These are phyloP conservation scores for Ophiosphaerella herpotricha DNA, from an alignment of 2,329 filamentous ascomycete species.

Conservation along the genomic window DNA sequence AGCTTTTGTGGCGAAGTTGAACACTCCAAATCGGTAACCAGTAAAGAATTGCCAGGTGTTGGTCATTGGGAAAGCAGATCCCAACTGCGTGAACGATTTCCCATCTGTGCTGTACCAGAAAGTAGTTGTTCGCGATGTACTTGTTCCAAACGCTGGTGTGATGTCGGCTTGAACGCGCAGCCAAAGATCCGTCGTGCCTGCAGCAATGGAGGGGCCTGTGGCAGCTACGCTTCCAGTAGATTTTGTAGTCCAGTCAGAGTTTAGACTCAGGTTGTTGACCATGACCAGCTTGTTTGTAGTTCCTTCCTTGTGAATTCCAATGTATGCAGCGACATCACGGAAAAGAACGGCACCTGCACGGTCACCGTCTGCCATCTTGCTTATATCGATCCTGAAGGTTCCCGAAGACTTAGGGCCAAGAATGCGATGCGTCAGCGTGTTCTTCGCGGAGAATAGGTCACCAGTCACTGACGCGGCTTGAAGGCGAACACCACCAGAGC, in stretches of 20 bases:
- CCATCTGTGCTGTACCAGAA: constrained; percentile 48
- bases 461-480: constrained; percentile 57
- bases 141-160: constrained; percentile 38
- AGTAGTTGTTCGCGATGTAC: constrained; percentile 25
- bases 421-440: constrained; percentile 51
- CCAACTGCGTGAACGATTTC: constrained; percentile 35
- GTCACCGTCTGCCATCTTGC: constrained; percentile 57
- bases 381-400: constrained; percentile 58
- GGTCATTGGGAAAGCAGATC: constrained; percentile 36
- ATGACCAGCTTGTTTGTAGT: constrained; percentile 43
- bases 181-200: constrained; percentile 34
- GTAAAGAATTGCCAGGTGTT: constrained; percentile 48
- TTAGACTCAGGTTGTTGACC: constrained; percentile 47
- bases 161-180: constrained; percentile 43
- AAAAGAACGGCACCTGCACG: constrained; percentile 58
- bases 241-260: constrained; percentile 41
- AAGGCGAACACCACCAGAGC: constrained; percentile 49
- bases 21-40: constrained; percentile 46
- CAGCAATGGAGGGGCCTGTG: constrained; percentile 18
- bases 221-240: constrained; percentile 36
- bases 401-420: constrained; percentile 49
- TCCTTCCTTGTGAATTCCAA: constrained; percentile 54
- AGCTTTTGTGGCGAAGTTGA: constrained; percentile 45
- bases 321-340: constrained; percentile 59
- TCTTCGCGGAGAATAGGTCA: constrained; percentile 53